phyloP scores from a whole-genome alignment of 139 green algal species.

The Cymbomonas tetramitiformis region DNA sequence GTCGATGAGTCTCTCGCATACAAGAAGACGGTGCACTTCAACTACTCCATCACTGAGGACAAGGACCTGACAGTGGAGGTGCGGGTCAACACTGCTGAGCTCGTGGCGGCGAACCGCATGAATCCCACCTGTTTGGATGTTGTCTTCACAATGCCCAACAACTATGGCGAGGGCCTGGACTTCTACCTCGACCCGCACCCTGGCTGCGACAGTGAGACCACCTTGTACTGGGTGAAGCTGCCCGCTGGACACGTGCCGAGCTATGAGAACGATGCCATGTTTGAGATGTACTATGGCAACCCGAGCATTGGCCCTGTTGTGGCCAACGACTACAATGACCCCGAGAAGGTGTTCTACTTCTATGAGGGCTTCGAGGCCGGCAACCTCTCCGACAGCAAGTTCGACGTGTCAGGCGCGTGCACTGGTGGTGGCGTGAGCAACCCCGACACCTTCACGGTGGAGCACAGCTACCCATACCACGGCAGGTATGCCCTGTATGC shows the following conservation, averaged over 20 bases:
- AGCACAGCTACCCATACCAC: no score
- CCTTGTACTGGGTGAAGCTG: slow-evolving; percentile 11
- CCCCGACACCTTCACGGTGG: not conserved
- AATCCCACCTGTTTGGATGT: slow-evolving; percentile 3
- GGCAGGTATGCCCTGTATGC: no score
- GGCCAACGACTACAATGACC: not conserved
- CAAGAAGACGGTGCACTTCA: slow-evolving; percentile 10
- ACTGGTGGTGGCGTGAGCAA: not conserved
- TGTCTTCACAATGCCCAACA: slow-evolving; percentile 4
- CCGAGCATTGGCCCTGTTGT: no score
- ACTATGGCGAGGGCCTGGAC: not conserved
- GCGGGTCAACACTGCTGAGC: slow-evolving; percentile 6
- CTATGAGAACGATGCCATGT: no score
- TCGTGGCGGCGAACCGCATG: slow-evolving; percentile 4
- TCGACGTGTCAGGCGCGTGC: not conserved
- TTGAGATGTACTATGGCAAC: slow-evolving; percentile 21
- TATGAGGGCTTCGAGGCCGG: slow-evolving; percentile 17
- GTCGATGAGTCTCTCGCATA: slow-evolving; percentile 8
- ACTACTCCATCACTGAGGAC: not conserved
- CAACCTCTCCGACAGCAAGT: not conserved
- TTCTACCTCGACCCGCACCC: slow-evolving; percentile 8
- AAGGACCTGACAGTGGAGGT: not conserved
- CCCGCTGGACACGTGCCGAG: not conserved
- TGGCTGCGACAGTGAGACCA: slow-evolving; percentile 12
- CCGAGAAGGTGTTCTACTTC: slow-evolving; percentile 3